Percentiles rank a stretch among this genome's conserved stretches.
These are phyloP conservation scores for Gossypium thurberi DNA, from an alignment of 345 rosid genomes.

Conservation along the genomic window DNA sequence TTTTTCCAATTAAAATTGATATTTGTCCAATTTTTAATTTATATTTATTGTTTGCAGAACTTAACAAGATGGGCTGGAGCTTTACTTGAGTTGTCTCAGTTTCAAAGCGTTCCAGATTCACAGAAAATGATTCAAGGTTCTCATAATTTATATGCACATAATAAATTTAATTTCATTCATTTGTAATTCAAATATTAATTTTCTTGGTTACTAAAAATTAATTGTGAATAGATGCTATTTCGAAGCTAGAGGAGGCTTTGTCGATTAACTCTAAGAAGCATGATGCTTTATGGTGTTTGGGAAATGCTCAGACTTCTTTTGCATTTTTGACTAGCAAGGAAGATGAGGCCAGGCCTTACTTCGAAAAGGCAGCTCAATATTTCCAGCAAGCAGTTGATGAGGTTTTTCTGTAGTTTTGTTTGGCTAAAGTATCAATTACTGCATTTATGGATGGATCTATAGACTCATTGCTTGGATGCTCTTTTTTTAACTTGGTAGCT, in stretches of 20 bases:
- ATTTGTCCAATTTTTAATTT: neutral
- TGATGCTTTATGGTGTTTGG: conserved; percentile 79
- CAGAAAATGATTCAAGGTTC: conserved; percentile 73
- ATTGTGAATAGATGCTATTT: conserved; percentile 49
- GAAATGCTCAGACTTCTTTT: conserved; percentile 71
- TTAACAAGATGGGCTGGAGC: conserved; percentile 84
- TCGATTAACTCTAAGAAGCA: conserved; percentile 46
- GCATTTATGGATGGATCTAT: no score
- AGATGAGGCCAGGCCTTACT: conserved; percentile 52
- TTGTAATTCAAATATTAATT: neutral
- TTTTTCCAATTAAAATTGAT: neutral
- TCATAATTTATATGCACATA: neutral
- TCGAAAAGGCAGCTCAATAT: conserved; percentile 57
- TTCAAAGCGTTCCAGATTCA: conserved; percentile 52
- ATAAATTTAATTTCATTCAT: neutral
- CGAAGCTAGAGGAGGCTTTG: conserved; percentile 88
- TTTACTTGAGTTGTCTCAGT: conserved; percentile 81
- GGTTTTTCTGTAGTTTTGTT: conserved; percentile 26
- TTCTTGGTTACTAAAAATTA: no score
- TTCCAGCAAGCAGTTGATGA: conserved; percentile 68
- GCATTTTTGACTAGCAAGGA: conserved; percentile 70
- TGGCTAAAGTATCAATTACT: no score
- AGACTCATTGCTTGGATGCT: no score
- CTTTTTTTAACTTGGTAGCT: neutral
- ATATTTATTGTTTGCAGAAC: conserved; percentile 36